phyloP scores from a whole-genome alignment of 345 rosid species.

The Draba incana region DNA sequence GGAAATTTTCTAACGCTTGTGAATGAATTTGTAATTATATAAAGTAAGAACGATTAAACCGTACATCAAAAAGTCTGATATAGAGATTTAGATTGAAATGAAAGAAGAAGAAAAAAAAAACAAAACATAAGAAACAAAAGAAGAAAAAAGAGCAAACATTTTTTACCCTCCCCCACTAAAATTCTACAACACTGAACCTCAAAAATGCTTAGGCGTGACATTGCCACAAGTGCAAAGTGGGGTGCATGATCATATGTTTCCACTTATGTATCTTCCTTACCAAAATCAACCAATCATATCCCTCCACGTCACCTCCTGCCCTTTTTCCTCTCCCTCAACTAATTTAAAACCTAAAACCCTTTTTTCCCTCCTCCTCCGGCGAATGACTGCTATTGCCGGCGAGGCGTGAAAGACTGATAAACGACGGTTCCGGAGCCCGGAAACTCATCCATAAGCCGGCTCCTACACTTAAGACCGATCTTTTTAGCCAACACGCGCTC shows the following conservation, averaged over 20 bases:
- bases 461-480: conserved; percentile 76
- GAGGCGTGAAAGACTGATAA: conserved; percentile 79
- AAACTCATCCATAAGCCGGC: conserved; percentile 68
- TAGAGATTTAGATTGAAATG: conserved; percentile 18
- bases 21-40: conserved; percentile 23
- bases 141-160: conserved; percentile 9
- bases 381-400: conserved; percentile 50
- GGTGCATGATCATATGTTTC: conserved; percentile 81
- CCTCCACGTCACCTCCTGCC: conserved; percentile 49
- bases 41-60: conserved; percentile 18
- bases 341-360: conserved; percentile 36
- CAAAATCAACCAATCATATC: conserved; percentile 52
- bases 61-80: conserved; percentile 27
- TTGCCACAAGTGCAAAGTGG: conserved; percentile 61
- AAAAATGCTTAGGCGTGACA: conserved; percentile 87
- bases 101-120: background rate
- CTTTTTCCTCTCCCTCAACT: conserved; percentile 10
- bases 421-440: conserved; percentile 69
- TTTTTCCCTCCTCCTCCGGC: conserved; percentile 22
- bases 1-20: background rate
- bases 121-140: conserved; percentile 13
- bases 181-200: conserved; percentile 54
- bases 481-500: conserved; percentile 68
- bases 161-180: conserved; percentile 47
- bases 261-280: conserved; percentile 48